Evolutionary conservation across 75 land plant genomes (phyloP).

Genomic region (Selaginella moellendorffii): DNA sequence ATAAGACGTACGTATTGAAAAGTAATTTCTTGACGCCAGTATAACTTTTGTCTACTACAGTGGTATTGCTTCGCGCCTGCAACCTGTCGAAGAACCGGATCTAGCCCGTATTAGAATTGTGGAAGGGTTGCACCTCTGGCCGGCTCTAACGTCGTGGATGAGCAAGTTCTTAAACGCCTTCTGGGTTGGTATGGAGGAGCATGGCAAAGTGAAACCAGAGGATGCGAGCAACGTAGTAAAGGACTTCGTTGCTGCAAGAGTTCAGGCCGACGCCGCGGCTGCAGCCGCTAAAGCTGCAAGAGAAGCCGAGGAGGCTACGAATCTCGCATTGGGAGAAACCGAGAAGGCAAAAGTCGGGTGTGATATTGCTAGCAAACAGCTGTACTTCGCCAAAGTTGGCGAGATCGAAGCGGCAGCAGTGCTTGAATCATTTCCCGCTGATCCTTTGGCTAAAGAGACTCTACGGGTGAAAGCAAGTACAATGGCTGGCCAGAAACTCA

Average conservation of each 20-base stretch:
- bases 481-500: conserved; percentile 10
- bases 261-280: not conserved
- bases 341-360: conserved; percentile 17
- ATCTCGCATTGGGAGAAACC: conserved; percentile 9
- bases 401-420: conserved; percentile 12
- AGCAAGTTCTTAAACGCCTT: conserved; percentile 11
- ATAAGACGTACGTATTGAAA: conserved; percentile 13
- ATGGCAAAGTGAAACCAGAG: not conserved
- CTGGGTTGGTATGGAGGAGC: not conserved
- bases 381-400: conserved; percentile 19
- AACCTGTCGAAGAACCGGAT: conserved; percentile 17
- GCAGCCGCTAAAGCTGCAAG: conserved; percentile 15
- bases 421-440: conserved; percentile 10
- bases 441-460: conserved; percentile 19
- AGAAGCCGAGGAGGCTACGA: conserved; percentile 15
- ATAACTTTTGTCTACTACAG: conserved; percentile 10
- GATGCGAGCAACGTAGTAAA: not conserved
- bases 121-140: conserved; percentile 8
- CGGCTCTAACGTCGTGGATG: conserved; percentile 11
- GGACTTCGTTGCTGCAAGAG: conserved; percentile 3
- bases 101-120: conserved; percentile 12
- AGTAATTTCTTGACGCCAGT: not conserved
- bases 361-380: conserved; percentile 12
- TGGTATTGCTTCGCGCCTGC: conserved; percentile 20
- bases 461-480: conserved; percentile 9